Evolutionary conservation across 495 filamentous ascomycete genomes (phyloP), one percentile per base, ranked within the genome.

Genomic region (Mytilinidion resinicola): DNA sequence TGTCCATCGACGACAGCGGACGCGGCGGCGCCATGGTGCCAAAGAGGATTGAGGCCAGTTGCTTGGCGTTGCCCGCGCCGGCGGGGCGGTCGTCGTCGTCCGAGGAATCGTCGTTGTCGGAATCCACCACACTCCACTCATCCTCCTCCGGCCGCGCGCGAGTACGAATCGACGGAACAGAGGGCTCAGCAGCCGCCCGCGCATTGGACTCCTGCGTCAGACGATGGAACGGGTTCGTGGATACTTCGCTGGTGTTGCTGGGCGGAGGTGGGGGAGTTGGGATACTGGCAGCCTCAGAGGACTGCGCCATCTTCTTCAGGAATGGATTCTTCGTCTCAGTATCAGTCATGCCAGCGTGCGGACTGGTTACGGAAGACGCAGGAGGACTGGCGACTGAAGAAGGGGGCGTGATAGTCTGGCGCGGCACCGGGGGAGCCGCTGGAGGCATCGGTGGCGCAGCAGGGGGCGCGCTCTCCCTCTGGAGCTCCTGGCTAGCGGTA

Each of bases 211-310:
- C 74, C 59, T 84, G 86, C 12, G 85, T 80, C 47, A 96, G 77
- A 47, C 91, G 88, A 72, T 93, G 90, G 82, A 98, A 98, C n/a
- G 93, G 93, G 66, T 98, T 98, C 36, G 87, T 95, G 20, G 89
- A 90, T 38, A 81, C 74, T 25, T 77, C 65, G 21, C 65, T 67
- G 43, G 43, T 77, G 67, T 34, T 68, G 57, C 36, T 72, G 37
- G 76, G 67, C 9, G 75, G 70, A 38, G 73, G 65, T 41, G 72
- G 66, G 50, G 69, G 67, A 9, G 70, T 61, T 39, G 57, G 48
- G 8, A 61, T 43, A 9, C 61, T 15, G 43, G 63, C 59, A 21
- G 68, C 59, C 44, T 70, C 72, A 56, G 54, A 73, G 19, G 69
- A 67, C 65, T 84, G 81, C 17, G 73, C 76, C 62, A 87, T 78